Evolutionary conservation across 208 protist genomes (phyloP), one percentile per base, ranked within the genome.

Genomic region (Trypanosoma vivax): DNA sequence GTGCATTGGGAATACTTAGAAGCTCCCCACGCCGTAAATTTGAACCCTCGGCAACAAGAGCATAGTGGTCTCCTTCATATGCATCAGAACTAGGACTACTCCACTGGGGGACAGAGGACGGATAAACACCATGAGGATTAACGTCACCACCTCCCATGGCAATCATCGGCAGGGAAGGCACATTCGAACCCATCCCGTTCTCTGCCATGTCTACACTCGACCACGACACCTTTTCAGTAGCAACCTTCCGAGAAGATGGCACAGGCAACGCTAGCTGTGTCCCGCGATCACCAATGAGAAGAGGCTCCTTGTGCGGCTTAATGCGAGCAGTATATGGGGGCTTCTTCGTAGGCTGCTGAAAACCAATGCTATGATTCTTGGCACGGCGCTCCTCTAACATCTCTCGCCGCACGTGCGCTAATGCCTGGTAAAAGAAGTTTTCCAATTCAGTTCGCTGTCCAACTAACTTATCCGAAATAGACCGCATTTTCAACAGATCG

Each of bases 351-450:
- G n/a, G 3, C 13, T 39, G 31, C 2, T 19, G 27, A 34, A 18
- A 42, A 3, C n/a, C 29, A 28, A 60, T 60, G 16, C 16, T 28
- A 18, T 38, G 40, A 14, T 28, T 19, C 5, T 18, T 6, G n/a
- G 13, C 52, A 0, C 70, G 73, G 1, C 79, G 71, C 62, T 94
- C 84, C 46, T 73, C 60, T 16, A 86, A 35, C 19, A 83, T 58
- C 23, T 79, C 62, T 18, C 39, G 29, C 5, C 80, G 76, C n/a
- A 96, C 88, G 35, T 94, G 71, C 1, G 48, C 51, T 16, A 96
- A 61, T 0, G 90, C 88, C 1, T 74, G 75, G 53, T 87, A 60
- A 65, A 96, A 96, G 50, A 94, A 96, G 18, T 51, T 33, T 57
- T 96, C 81, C 23, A 96, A 65, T 25, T 95, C 90, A 14, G 65